These are phyloP conservation scores for Prunella vulgaris DNA, from an alignment of 257 asterid genomes.

Conservation along the genomic window DNA sequence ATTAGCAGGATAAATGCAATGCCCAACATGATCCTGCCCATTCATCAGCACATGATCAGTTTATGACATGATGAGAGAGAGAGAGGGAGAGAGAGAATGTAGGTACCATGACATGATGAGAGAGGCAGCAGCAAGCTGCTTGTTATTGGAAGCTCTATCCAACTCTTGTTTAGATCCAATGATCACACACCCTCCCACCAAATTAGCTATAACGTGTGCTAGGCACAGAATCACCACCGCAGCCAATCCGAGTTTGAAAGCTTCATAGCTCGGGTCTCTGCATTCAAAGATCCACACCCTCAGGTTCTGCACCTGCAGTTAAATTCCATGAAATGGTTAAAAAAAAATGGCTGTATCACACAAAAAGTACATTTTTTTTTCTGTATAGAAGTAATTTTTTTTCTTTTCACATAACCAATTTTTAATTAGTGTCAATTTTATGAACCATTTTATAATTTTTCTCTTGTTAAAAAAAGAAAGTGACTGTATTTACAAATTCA, in stretches of 20 bases:
- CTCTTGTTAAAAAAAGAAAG: too few relatives aligned
- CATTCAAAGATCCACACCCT: slow-evolving; percentile 70
- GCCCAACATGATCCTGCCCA: slow-evolving; percentile 40
- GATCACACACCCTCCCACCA: slow-evolving; percentile 62
- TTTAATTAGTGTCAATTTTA: too few relatives aligned
- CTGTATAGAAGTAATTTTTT: too few relatives aligned
- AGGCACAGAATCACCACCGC: slow-evolving; percentile 59
- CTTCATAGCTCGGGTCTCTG: slow-evolving; percentile 75
- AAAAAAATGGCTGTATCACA: too few relatives aligned
- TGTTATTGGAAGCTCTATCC: slow-evolving; percentile 55
- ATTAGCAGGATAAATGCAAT: slow-evolving; percentile 50
- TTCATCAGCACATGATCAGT: background rate
- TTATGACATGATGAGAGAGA: too few relatives aligned
- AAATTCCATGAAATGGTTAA: too few relatives aligned
- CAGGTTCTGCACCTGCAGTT: slow-evolving; percentile 40
- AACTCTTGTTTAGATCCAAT: slow-evolving; percentile 68
- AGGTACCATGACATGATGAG: slow-evolving; percentile 65
- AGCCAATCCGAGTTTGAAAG: slow-evolving; percentile 69
- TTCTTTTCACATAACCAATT: too few relatives aligned
- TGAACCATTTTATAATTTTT: too few relatives aligned
- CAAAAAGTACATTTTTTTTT: too few relatives aligned
- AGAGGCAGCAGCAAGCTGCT: slow-evolving; percentile 73
- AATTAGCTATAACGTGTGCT: slow-evolving; percentile 51
- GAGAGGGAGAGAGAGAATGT: background rate
- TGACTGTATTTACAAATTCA: too few relatives aligned